Percentiles rank a stretch among this genome's conserved stretches.
Conservation (phyloP, 208 protist genomes). For the Leishmania arabica region DNA sequence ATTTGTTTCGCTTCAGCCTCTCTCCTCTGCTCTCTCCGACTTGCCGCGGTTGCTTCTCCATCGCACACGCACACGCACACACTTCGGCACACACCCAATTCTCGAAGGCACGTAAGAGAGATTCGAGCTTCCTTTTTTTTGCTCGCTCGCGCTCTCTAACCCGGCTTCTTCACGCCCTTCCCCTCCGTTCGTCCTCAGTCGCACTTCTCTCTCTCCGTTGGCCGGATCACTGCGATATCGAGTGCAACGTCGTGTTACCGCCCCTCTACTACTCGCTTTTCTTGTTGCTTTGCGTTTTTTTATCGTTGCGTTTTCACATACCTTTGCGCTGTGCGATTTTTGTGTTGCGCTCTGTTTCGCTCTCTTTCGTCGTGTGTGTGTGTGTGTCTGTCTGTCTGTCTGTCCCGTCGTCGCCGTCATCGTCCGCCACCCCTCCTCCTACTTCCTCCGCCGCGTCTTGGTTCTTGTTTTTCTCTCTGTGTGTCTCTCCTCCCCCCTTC, state of each 20-base stretch:
- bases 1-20: background rate
- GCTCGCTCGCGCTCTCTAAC: too few relatives aligned
- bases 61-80: background rate
- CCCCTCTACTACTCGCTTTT: background rate
- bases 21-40: background rate
- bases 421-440: too few relatives aligned
- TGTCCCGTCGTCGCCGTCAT: background rate
- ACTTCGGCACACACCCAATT: background rate
- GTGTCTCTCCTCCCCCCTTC: too few relatives aligned
- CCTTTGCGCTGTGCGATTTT: background rate
- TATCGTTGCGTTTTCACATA: background rate
- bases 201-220: background rate
- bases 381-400: background rate
- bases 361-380: background rate
- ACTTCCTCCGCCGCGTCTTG: background rate
- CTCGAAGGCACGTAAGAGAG: background rate
- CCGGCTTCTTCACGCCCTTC: background rate
- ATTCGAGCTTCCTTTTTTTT: background rate
- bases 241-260: background rate
- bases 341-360: background rate
- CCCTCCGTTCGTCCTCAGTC: background rate
- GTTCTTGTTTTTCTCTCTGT: background rate
- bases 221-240: background rate
- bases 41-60: background rate
- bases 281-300: background rate